Evolutionary conservation across 106 monocot genomes (phyloP).

Genomic region (Iris macrosiphon): DNA sequence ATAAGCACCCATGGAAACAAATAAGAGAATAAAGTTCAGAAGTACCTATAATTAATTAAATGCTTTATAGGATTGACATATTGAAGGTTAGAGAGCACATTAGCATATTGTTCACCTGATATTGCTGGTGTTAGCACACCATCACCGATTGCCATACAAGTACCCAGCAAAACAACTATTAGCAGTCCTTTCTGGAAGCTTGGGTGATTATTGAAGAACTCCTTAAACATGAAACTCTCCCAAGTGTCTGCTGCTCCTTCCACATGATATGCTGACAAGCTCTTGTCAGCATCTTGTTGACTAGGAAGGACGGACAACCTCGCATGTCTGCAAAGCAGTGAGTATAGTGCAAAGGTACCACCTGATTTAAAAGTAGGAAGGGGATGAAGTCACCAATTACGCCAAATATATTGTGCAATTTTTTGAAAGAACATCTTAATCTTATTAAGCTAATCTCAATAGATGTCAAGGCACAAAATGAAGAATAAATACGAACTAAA

Average conservation of each 20-base stretch:
- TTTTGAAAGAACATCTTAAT: neutral
- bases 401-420: neutral
- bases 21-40: no score
- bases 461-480: neutral
- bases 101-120: constrained; percentile 37
- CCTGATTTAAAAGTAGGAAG: constrained; percentile 30
- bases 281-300: constrained; percentile 68
- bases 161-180: constrained; percentile 57
- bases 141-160: constrained; percentile 76
- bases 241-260: constrained; percentile 29
- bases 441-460: neutral
- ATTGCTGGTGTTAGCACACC: constrained; percentile 78
- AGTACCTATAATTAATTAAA: no score
- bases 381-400: neutral
- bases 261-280: constrained; percentile 45
- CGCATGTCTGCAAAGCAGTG: constrained; percentile 74
- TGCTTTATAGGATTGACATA: no score
- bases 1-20: no score
- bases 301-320: constrained; percentile 57
- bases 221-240: constrained; percentile 37
- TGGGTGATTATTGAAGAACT: constrained; percentile 45
- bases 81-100: neutral
- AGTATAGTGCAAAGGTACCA: constrained; percentile 82
- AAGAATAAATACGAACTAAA: neutral
- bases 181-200: constrained; percentile 33